Evolutionary conservation across 176 grass and related monocot species (phyloP), one percentile per base, ranked within the genome.

Genomic region (Raddia distichophylla): DNA sequence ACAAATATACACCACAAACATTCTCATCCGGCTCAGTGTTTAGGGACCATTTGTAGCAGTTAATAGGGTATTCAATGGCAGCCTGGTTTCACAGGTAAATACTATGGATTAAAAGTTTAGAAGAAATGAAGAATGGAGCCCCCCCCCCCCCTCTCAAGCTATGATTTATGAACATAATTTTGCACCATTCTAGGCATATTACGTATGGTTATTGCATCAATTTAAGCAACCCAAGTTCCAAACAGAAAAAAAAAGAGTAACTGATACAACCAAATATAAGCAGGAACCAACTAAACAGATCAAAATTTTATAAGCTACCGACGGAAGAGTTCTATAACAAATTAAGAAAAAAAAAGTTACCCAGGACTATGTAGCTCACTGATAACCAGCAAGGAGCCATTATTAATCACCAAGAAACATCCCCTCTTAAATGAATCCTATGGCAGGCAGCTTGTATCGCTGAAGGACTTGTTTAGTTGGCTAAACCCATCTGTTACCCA

Each of bases 381-480:
- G 16, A 58, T 60, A 77, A 60, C 64, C 37, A 20, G 53, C 3
- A 34, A 46, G 46, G 45, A 18, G 46, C n/a, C 20, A 69, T 46
- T 20, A 77, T 44, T 60, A n/a, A 48, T 33, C 14, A 27, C 48
- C 27, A 86, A 74, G 66, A 12, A 51, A 85, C 53, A 85, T 60
- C 8, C 67, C 60, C 45, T 18, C 10, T 66, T 18, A 73, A 60
- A 18, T 46, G 16, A 88, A 57, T 44, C 19, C 11, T 58, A 50
- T 19, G 60, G 74, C 32, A 13, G 17, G 5, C 0, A 52, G 44
- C 43, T 71, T 79, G 63, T 32, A 51, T 69, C 22, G 53, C 9
- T 22, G 16, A 76, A 69, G 49, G 49, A 57, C 40, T 27, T 72
- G 47, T 71, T 65, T 84, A 74, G 44, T 81, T 52, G 12, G 44